Percentiles rank a stretch among this genome's conserved stretches.
Evolutionary conservation across 345 rosid genomes (phyloP).

Genomic region (Euphorbia peplus): DNA sequence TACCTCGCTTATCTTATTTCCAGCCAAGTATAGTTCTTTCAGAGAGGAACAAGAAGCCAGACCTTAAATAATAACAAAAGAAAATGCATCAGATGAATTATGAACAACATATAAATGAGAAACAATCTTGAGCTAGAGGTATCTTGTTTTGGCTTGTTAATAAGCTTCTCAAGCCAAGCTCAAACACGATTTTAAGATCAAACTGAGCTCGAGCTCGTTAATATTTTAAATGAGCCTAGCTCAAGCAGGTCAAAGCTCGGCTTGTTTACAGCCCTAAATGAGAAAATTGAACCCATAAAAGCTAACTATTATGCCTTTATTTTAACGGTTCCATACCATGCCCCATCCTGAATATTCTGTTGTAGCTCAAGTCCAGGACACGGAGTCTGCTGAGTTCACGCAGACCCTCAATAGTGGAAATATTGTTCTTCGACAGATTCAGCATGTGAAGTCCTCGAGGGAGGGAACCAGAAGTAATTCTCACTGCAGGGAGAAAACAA

Average conservation of each 20-base stretch:
- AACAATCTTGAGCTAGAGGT: too few species aligned
- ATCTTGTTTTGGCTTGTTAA: too few species aligned
- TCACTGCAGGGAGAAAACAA: conserved; percentile 38
- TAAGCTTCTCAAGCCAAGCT: too few species aligned
- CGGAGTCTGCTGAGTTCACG: conserved; percentile 94
- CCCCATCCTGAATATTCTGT: conserved; percentile 75
- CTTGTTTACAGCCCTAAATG: too few species aligned
- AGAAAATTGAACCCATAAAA: neutral
- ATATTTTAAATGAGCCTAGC: too few species aligned
- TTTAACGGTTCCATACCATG: conserved; percentile 56
- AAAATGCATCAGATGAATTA: neutral
- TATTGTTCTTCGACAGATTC: conserved; percentile 78
- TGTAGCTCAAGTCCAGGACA: conserved; percentile 88
- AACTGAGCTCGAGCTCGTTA: too few species aligned
- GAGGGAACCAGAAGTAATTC: conserved; percentile 83
- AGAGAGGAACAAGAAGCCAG: conserved; percentile 91
- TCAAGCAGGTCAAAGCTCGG: too few species aligned
- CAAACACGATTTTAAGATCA: too few species aligned
- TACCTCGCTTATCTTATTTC: conserved; percentile 86
- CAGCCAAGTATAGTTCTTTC: conserved; percentile 92
- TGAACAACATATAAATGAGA: neutral
- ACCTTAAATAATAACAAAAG: conserved; percentile 37
- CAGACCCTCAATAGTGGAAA: conserved; percentile 81
- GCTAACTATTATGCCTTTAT: neutral
- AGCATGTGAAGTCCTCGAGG: conserved; percentile 85